Evolutionary conservation across 345 rosid species (phyloP), one percentile per base, ranked within the genome.

Genomic region (Gossypium mustelinum): DNA sequence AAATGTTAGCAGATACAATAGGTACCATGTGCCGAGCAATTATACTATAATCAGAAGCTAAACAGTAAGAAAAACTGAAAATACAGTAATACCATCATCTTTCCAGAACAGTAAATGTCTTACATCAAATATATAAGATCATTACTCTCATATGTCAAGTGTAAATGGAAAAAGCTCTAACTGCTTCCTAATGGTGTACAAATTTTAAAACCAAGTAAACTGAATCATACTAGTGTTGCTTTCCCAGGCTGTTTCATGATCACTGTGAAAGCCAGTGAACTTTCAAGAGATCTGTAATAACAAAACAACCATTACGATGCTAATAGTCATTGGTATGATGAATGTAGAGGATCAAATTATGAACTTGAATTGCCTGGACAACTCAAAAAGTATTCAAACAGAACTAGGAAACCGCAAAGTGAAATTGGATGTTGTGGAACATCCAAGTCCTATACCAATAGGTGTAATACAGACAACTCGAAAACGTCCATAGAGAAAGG

Each of bases 1-100:
- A 69, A 9, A 43, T 25, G 44, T 72, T 56, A 75, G 45, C 54
- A 74, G 48, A 79, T 62, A n/a, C n/a, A 51, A 62, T 24, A 27
- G 25, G 29, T 45, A 29, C 57, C 41, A 24, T 52, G 72, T 10
- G 27, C 27, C 6, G 57, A 76, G 17, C 41, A 43, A n/a, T 34
- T 41, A 68, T 24, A 22, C 6, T 61, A 76, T 17, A 70, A 50
- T 59, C 17, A 61, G 74, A 34, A 39, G 54, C 55, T 18, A 51
- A 47, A 48, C 14, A 24, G 44, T 68, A 50, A 25, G 74, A 54
- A 70, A 48, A 29, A 9, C 48, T 52, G 62, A n/a, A 70, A 52
- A 70, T 52, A 7, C 12, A 12, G 47, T 69, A 24, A 69, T 52
- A 29, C 54, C 73, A 52, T 17, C 18, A 70, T 70, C 45, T 52